Evolutionary conservation across 2,329 filamentous ascomycete species (phyloP), one percentile per base, ranked within the genome.

Genomic region (Alternaria arbusti): DNA sequence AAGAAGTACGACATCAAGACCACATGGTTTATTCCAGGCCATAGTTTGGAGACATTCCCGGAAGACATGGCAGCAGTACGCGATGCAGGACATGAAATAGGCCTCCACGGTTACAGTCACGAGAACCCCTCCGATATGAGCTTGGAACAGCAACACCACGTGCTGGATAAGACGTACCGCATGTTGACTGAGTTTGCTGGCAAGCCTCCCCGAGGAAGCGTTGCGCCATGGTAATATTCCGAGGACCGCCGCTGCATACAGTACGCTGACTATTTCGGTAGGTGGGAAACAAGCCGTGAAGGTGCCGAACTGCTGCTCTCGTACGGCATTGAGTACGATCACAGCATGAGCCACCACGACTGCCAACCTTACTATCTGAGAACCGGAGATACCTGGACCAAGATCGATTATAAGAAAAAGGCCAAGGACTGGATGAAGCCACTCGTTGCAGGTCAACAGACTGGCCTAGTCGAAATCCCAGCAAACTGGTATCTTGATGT

Each of bases 111-210:
- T 3, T 92, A 92, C 77, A 88, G 85, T 1, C 90, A 93, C 68
- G 90, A 93, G 76, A 92, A 92, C 68, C 89, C 90, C 0, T 83
- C 82, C 1, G 86, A 88, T 58, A 91, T 93, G 89, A 90, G 85
- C 0, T 71, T 90, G 1, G 90, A 93, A 74, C 91, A 94, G 80
- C 91, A 93, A 77, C 85, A 85, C 4, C 89, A 91, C 59, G 88
- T 94, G n/a, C 84, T 94, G 3, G 88, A 90, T 69, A 91, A 91
- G 79, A 91, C 90, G n/a, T 92, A 89, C 72, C 84, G 85, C n/a
- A 84, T 93, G 77, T 84, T 93, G 45, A 91, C 88, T 0, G 87
- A 90, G 0, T 90, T 94, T 71, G 86, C 85, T 43, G 74, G 91
- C 6, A 92, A 92, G 79, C 89, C 89, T 1, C 91, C 91, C 0